phyloP scores from a whole-genome alignment of 441 rosid genomes.

The Kokia cookei region DNA sequence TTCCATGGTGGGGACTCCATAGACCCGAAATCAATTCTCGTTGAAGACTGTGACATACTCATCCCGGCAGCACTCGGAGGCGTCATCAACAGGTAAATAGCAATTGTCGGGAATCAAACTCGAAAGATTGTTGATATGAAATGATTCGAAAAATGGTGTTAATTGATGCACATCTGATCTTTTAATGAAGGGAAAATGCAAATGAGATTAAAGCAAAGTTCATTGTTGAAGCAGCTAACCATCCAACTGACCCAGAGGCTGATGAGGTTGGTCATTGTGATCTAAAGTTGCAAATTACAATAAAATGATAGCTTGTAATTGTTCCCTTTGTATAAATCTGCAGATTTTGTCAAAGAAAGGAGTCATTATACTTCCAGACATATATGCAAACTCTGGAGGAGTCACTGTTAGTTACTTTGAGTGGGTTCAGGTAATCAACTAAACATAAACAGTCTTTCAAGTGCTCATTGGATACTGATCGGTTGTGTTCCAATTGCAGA shows the following conservation, averaged over 20 bases:
- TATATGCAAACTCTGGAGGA: slow-evolving; percentile 68
- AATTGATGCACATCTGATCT: not conserved
- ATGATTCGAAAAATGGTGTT: not conserved
- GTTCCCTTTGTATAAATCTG: not conserved
- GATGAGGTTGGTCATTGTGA: slow-evolving; percentile 40
- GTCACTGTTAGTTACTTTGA: slow-evolving; percentile 73
- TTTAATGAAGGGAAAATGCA: slow-evolving; percentile 43
- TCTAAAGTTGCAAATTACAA: not conserved
- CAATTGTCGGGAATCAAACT: not conserved
- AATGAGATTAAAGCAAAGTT: slow-evolving; percentile 59
- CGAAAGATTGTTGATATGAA: not conserved
- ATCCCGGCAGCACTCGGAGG: slow-evolving; percentile 66
- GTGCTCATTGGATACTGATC: not conserved
- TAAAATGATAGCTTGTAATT: not conserved
- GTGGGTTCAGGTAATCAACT: slow-evolving; percentile 55
- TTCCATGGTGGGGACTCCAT: slow-evolving; percentile 41
- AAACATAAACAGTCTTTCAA: no score
- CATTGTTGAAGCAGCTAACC: slow-evolving; percentile 64
- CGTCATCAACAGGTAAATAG: slow-evolving; percentile 45
- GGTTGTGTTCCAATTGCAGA: slow-evolving; percentile 24
- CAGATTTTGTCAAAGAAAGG: slow-evolving; percentile 59
- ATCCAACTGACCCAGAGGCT: slow-evolving; percentile 75
- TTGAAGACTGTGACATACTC: slow-evolving; percentile 57
- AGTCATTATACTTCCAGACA: slow-evolving; percentile 61
- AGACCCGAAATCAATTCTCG: slow-evolving; percentile 34